Evolutionary conservation across 164 flowering plant species (phyloP).

Genomic region (Tetracentron sinense): DNA sequence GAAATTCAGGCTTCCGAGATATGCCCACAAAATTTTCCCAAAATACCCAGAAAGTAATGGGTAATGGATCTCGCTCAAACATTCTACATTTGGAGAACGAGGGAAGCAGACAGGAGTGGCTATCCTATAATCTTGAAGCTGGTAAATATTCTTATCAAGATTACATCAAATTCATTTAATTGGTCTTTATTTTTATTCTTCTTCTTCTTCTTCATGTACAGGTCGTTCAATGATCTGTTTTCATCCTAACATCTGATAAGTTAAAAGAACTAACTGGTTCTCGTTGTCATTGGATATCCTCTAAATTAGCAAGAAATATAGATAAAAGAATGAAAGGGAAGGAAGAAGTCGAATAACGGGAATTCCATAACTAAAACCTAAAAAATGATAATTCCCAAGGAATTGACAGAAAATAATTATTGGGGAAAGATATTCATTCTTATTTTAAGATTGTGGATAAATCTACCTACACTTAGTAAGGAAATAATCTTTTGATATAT

Average conservation of each 20-base stretch:
- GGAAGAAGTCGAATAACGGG: constrained; percentile 4
- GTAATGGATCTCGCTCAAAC: constrained; percentile 10
- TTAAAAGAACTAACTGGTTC: background rate
- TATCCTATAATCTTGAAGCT: constrained; percentile 20
- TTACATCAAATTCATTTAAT: background rate
- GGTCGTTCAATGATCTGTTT: no score
- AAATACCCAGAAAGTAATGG: constrained; percentile 14
- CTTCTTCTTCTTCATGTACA: background rate
- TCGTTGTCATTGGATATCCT: background rate
- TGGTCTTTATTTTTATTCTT: background rate
- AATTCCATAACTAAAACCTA: constrained; percentile 11
- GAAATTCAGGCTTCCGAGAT: constrained; percentile 15
- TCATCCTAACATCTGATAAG: background rate
- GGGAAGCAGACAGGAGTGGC: constrained; percentile 24
- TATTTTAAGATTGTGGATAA: no score
- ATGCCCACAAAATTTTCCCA: constrained; percentile 22
- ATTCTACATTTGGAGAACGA: constrained; percentile 19
- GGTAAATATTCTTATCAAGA: constrained; percentile 25
- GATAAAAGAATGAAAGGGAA: background rate
- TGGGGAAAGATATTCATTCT: no score
- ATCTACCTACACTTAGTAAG: no score
- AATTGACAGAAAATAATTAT: no score
- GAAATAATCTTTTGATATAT: no score
- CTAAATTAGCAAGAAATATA: background rate
- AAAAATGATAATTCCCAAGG: no score